phyloP scores from a whole-genome alignment of 73 alveolate species.

The Vitrella brassicaformis region DNA sequence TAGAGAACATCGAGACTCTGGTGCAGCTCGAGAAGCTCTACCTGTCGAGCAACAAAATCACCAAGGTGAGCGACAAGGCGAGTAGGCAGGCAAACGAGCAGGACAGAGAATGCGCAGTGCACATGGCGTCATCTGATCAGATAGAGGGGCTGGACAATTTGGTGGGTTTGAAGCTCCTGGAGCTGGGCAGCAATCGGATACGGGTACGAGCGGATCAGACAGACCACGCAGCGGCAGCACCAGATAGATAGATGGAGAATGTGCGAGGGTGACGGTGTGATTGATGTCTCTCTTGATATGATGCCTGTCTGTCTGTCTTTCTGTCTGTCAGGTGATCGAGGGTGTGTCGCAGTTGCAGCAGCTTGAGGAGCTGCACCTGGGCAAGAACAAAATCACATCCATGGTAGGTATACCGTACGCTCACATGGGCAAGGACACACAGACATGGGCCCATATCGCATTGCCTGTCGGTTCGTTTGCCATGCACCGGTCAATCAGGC shows the following conservation, averaged over 20 bases:
- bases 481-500: no score
- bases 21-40: background rate
- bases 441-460: no score
- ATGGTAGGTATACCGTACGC: no score
- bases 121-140: background rate
- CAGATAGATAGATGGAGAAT: background rate
- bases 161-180: background rate
- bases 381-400: background rate
- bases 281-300: background rate
- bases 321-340: background rate
- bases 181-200: background rate
- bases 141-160: background rate
- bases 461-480: no score
- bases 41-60: background rate
- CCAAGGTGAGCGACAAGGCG: background rate
- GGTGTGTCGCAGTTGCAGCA: background rate
- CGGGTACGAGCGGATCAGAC: background rate
- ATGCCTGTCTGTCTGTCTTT: background rate
- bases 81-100: background rate
- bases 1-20: background rate
- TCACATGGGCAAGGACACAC: no score
- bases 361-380: background rate
- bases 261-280: background rate
- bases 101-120: background rate
- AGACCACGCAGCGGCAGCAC: background rate